Percentiles rank a stretch among this genome's conserved stretches.
Evolutionary conservation across 2,329 filamentous ascomycete species (phyloP).

Genomic region (Pseudogymnoascus sp.): DNA sequence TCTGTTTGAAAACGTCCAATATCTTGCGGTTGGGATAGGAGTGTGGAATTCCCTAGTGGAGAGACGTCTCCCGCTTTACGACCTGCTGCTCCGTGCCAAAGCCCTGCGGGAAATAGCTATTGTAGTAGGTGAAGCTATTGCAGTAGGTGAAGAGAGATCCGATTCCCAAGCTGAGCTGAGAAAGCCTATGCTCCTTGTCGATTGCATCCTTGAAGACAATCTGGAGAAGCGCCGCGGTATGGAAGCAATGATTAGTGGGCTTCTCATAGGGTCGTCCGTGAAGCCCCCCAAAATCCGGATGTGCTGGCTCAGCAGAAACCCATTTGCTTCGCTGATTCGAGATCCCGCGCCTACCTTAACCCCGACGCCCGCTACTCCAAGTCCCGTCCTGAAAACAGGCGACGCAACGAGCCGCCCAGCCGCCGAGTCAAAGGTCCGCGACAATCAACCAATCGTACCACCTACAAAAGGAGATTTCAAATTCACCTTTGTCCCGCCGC

Average conservation of each 20-base stretch:
- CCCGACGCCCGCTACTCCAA: background rate
- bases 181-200: background rate
- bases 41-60: background rate
- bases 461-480: background rate
- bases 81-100: background rate
- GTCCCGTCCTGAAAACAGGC: background rate
- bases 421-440: background rate
- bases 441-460: background rate
- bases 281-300: background rate
- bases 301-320: background rate
- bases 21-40: background rate
- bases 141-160: background rate
- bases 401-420: background rate
- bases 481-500: background rate
- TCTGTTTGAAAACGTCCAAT: background rate
- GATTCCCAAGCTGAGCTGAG: background rate
- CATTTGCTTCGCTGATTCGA: background rate
- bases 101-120: background rate
- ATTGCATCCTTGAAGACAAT: background rate
- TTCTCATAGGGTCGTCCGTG: background rate
- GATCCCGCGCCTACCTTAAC: background rate
- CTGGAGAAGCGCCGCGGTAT: background rate
- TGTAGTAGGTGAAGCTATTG: background rate
- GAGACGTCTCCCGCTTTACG: background rate
- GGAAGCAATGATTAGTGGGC: background rate